Evolutionary conservation across 2,329 filamentous ascomycete genomes (phyloP).

Genomic region (Talaromyces atroroseus): DNA sequence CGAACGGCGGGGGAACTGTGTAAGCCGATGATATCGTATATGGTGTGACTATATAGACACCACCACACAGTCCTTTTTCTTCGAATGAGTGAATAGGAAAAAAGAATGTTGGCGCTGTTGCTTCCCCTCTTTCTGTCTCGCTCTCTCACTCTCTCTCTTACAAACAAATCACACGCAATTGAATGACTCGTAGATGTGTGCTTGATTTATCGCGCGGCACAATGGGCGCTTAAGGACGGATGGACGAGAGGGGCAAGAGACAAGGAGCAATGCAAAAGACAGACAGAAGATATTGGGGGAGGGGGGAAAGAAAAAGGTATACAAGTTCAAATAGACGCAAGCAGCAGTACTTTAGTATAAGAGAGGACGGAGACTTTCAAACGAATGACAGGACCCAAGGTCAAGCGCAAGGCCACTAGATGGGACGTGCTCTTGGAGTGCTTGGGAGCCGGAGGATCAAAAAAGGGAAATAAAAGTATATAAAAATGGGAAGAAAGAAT

Average conservation of each 20-base stretch:
- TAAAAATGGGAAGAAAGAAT: constrained; percentile 15
- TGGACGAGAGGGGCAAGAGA: not conserved
- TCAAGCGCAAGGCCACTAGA: constrained; percentile 20
- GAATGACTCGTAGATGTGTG: not conserved
- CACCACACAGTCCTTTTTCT: constrained; percentile 5
- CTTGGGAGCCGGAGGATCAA: constrained; percentile 25
- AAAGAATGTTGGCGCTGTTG: not conserved
- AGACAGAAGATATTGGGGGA: not conserved
- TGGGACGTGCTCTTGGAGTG: constrained; percentile 14
- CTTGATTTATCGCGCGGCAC: not conserved
- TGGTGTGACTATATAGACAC: not conserved
- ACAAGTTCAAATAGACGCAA: constrained; percentile 2
- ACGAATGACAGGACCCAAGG: constrained; percentile 33
- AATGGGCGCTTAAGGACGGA: not conserved
- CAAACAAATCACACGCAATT: not conserved
- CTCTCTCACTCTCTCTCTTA: not conserved
- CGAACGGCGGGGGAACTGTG: not conserved
- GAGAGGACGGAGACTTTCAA: constrained; percentile 14
- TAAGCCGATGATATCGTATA: too few relatives aligned
- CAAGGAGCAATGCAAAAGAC: not conserved
- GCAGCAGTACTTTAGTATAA: constrained; percentile 3
- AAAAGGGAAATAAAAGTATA: constrained; percentile 24
- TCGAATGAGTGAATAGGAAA: constrained; percentile 10
- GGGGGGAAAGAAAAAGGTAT: not conserved
- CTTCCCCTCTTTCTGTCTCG: not conserved